Evolutionary conservation across 192 early-diverging fungal species (phyloP), one percentile per base, ranked within the genome.

Genomic region (Polychytrium aggregatum): DNA sequence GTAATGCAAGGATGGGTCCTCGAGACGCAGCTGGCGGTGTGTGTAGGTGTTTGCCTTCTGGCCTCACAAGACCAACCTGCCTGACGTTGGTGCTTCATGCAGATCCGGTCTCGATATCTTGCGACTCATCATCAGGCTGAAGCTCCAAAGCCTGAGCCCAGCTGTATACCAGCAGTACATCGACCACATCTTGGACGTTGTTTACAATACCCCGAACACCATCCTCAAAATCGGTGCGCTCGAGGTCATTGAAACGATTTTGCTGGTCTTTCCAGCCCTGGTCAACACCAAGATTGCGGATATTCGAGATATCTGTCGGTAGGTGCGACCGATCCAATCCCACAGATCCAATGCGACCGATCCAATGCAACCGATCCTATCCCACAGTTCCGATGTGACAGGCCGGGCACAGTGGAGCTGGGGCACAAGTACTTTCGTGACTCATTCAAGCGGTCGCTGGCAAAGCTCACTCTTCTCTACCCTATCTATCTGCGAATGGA

Each of bases 31-130:
- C n/a, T n/a, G n/a, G n/a, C n/a, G n/a, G n/a, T n/a, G 31, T 33
- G 31, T 33, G 31, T 33, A 8, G 31, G 6, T 33, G 4, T 33
- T 4, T 11, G 4, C 6, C 31, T 11, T 4, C 31, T 33, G 31
- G 31, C 6, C 31, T 8, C 31, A n/a, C n/a, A n/a, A n/a, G n/a
- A n/a, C n/a, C n/a, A n/a, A n/a, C n/a, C n/a, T n/a, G n/a, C n/a
- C n/a, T n/a, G n/a, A n/a, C n/a, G n/a, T n/a, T n/a, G n/a, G n/a
- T 22, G 16, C 2, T 21, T 37, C 21, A 27, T 36, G 27, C 44
- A 74, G 70, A 48, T 74, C 71, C 9, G 76, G 68, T 13, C 38
- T 79, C 17, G 74, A 79, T n/a, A 70, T 79, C 3, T 48, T 79
- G 30, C 52, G 48, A 17, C 51, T 52, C 13, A 30, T 79, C 22